These are phyloP conservation scores for Boletus coccyginus DNA, from an alignment of 768 basidiomycete species.

Conservation along the genomic window DNA sequence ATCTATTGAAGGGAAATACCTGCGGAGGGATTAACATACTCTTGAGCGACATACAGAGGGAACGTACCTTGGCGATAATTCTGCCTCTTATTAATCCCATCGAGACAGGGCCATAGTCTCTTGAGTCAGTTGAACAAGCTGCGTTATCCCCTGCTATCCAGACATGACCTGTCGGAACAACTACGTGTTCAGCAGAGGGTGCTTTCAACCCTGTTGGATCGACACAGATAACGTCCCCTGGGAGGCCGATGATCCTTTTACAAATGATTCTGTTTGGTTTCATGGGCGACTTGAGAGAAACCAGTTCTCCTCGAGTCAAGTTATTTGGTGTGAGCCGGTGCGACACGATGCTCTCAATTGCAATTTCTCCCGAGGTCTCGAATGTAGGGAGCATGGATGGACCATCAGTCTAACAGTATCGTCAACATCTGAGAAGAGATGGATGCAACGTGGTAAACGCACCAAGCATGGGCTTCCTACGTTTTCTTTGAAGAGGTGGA, in stretches of 20 bases:
- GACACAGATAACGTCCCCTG: conserved; percentile 85
- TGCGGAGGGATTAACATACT: conserved; percentile 9
- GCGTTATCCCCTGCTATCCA: conserved; percentile 94
- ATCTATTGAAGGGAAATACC: conserved; percentile 31
- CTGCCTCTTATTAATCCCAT: conserved; percentile 71
- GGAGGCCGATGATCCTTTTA: conserved; percentile 87
- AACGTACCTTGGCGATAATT: conserved; percentile 59
- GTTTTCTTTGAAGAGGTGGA: conserved; percentile 64
- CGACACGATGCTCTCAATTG: conserved; percentile 61
- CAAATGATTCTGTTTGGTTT: conserved; percentile 68
- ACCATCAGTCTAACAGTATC: conserved; percentile 52
- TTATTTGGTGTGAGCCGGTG: conserved; percentile 46
- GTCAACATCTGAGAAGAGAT: background rate
- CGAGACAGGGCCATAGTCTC: conserved; percentile 90
- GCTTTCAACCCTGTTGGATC: conserved; percentile 74
- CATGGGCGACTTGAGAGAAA: conserved; percentile 69
- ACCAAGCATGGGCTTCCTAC: conserved; percentile 57
- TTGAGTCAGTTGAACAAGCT: conserved; percentile 79
- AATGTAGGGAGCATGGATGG: conserved; percentile 84
- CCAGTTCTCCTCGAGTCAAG: conserved; percentile 72
- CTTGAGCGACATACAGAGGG: background rate
- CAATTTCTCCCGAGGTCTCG: conserved; percentile 52
- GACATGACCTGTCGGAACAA: conserved; percentile 80
- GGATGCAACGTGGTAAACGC: conserved; percentile 13
- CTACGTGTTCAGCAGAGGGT: conserved; percentile 67